These are phyloP conservation scores for Metschnikowia lachancei DNA, from an alignment of 805 yeast genomes.

Conservation along the genomic window DNA sequence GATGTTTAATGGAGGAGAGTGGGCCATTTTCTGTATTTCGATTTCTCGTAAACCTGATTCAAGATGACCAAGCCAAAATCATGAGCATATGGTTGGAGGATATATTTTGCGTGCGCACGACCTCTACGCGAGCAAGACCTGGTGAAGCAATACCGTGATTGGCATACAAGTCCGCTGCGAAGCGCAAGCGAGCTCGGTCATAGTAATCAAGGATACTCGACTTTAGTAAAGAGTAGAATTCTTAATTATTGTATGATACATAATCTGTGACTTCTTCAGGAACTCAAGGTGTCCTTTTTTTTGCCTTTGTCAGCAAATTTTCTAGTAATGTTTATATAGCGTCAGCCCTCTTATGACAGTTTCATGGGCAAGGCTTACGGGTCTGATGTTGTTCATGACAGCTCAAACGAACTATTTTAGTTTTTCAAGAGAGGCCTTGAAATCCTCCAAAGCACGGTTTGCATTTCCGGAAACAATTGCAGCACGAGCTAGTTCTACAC, in stretches of 20 bases:
- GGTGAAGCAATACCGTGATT: neutral
- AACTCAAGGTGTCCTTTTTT: neutral
- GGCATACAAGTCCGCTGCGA: neutral
- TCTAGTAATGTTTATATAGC: no score
- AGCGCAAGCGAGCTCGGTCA: neutral
- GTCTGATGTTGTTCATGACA: neutral
- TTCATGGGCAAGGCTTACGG: neutral
- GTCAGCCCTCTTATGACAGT: no score
- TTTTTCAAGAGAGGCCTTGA: constrained; percentile 29
- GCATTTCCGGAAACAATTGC: constrained; percentile 73
- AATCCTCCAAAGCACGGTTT: constrained; percentile 50
- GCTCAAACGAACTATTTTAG: neutral
- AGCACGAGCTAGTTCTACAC: constrained; percentile 68
- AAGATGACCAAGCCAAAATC: constrained; percentile 2
- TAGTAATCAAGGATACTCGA: no score
- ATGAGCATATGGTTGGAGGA: constrained; percentile 19
- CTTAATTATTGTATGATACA: no score
- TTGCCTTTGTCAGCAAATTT: no score
- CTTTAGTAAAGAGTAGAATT: no score
- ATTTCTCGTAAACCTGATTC: neutral
- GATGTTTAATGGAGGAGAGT: constrained; percentile 40
- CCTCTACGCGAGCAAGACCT: constrained; percentile 1
- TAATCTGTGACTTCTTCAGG: neutral
- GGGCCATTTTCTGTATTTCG: constrained; percentile 20
- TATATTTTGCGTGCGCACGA: constrained; percentile 14